Evolutionary conservation across 306 rosid genomes (phyloP), one percentile per base, ranked within the genome.

Genomic region (Adenanthera pavonina): DNA sequence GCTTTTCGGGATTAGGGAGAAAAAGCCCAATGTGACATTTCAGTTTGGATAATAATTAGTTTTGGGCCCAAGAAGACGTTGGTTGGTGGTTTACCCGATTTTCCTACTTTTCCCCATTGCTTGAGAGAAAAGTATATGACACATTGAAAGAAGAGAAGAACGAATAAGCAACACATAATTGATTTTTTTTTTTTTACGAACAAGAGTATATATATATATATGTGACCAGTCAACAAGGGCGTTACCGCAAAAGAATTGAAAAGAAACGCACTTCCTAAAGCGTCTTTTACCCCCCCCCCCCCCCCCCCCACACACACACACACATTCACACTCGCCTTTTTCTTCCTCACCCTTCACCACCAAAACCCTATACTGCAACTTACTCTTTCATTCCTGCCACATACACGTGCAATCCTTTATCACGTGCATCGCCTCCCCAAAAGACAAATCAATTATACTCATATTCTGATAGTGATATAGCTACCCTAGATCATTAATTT

Each of bases 401-500:
- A 16, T 15, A 57, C 85, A 76, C 75, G 88, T 85, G 88, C 88
- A 79, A 70, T 68, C 36, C 36, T 72, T 14, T 35, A 76, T 62
- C 88, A 88, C 84, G 84, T 81, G 86, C 78, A 54, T 76, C 62
- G 14, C 40, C 38, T 41, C 41, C 74, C 30, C 60, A 11, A 49
- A 49, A 49, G 53, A 49, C 53, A 49, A 43, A 43, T 6, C 46
- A 43, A 43, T 43, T 43, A 4, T 43, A 43, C 46, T 40, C 43
- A 3, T 40, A 3, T 5, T 40, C 48, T 46, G 12, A 84, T 87
- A 82, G 71, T 84, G 46, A 76, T 76, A 36, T 40, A 46, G 10
- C 51, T 46, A 46, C 51, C 8, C 51, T 10, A 46, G 14, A 46
- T 8, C 8, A 46, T 46, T 46, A 47, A 8, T 1, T 10, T 8